Evolutionary conservation across 495 filamentous ascomycete species (phyloP), one percentile per base, ranked within the genome.

Genomic region (Daldinia loculata): DNA sequence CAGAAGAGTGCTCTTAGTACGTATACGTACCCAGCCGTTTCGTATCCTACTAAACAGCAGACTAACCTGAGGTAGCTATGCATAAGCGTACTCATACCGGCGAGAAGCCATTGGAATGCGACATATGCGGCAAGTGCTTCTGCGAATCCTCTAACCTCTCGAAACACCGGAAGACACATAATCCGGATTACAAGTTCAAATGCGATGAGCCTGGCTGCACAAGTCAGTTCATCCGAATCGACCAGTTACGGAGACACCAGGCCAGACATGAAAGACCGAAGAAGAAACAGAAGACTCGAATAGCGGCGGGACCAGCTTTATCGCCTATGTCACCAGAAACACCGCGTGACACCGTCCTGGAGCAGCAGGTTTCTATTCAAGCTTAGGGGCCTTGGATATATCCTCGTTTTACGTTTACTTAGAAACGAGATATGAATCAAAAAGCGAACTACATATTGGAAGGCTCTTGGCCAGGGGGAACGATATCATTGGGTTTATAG

Each of bases 81-180:
- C 88, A 85, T 69, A 82, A 81, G 75, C 83, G 83, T 61, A 85
- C 81, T 32, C 86, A 90, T 59, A 87, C 83, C 1, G 83, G 83
- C 24, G 76, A 79, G 17, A 88, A 85, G 55, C 84, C 85, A 0
- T 75, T 87, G 1, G 67, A 76, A 38, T 86, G 85, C 65, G 75
- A 80, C 0, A 75, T 81, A 19, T 88, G 85, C 63, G 79, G 80
- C 41, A 84, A 84, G 61, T 64, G 74, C 6, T 88, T 88, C 62
- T 80, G 82, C 58, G 85, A 88, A 62, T 87, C 85, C 11, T 88
- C 83, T n/a, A 85, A 88, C 74, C 71, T 87, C 38, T 82, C 84
- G 65, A 86, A 88, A 60, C 82, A 85, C 57, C 80, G 82, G 36
- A 83, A 82, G 39, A 87, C 80, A 12, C 80, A 86, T 63, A 84